Percentiles rank a stretch among this genome's conserved stretches.
Evolutionary conservation across 2,329 filamentous ascomycete species (phyloP).

Genomic region (Claviceps humidiphila): DNA sequence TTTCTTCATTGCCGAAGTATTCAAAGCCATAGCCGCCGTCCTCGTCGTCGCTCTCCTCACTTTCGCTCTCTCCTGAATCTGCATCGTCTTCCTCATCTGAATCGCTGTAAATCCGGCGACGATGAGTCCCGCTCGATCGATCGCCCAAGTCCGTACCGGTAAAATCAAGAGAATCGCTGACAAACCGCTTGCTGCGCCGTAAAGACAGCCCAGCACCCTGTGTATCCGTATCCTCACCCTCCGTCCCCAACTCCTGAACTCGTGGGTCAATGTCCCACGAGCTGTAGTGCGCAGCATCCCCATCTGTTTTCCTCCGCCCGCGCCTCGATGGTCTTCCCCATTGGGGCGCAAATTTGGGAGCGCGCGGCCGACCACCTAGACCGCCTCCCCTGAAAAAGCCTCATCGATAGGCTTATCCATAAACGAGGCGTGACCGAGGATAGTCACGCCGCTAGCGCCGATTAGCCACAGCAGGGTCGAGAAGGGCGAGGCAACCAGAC

Average conservation of each 20-base stretch:
- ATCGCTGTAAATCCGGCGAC: constrained; percentile 21
- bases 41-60: constrained; percentile 10
- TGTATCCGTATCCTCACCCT: constrained; percentile 42
- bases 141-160: constrained; percentile 45
- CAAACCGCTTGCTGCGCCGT: constrained; percentile 34
- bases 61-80: constrained; percentile 12
- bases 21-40: constrained; percentile 20
- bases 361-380: constrained; percentile 99
- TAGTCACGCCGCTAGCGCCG: constrained; percentile 84
- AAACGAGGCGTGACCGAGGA: constrained; percentile 86
- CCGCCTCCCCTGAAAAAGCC: constrained; percentile 99
- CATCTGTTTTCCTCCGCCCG: constrained; percentile 51
- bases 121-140: constrained; percentile 22
- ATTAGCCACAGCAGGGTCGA: constrained; percentile 86
- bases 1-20: constrained; percentile 20
- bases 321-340: constrained; percentile 99
- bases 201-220: constrained; percentile 39
- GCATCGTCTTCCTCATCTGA: constrained; percentile 21
- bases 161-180: constrained; percentile 47
- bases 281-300: constrained; percentile 26
- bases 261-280: constrained; percentile 22
- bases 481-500: constrained; percentile 74
- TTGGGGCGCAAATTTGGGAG: constrained; percentile 86
- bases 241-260: constrained; percentile 57
- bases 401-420: constrained; percentile 99